Evolutionary conservation across 2,329 filamentous ascomycete genomes (phyloP).

Genomic region (Hymenoscyphus fructigenus): DNA sequence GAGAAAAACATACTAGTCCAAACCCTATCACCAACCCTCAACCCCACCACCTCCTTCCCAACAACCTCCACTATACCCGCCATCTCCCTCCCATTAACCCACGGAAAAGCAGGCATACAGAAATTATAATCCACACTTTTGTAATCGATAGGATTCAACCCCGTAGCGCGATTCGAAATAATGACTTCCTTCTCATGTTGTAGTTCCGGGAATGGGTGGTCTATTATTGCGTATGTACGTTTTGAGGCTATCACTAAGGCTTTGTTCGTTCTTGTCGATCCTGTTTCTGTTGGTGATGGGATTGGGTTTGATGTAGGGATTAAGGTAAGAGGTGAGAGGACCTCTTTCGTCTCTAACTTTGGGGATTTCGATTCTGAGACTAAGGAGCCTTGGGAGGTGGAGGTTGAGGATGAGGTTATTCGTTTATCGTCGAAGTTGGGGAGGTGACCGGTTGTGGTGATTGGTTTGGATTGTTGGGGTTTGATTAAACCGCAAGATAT

Average conservation of each 20-base stretch:
- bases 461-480: not conserved
- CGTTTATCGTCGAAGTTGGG: not conserved
- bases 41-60: conserved; percentile 17
- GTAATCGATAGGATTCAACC: conserved; percentile 48
- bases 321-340: not conserved
- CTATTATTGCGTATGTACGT: conserved; percentile 23
- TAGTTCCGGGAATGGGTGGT: conserved; percentile 41
- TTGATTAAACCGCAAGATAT: not conserved
- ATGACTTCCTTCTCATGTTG: conserved; percentile 39
- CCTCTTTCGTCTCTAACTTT: conserved; percentile 8
- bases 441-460: not conserved
- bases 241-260: conserved; percentile 35
- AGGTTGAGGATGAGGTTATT: not conserved
- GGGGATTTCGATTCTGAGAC: conserved; percentile 7
- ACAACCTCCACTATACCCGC: conserved; percentile 23
- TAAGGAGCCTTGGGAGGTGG: not conserved
- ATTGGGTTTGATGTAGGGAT: not conserved
- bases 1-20: conserved; percentile 31
- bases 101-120: conserved; percentile 39
- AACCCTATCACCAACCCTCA: conserved; percentile 24
- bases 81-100: conserved; percentile 26
- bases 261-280: conserved; percentile 8
- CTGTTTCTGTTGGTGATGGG: not conserved
- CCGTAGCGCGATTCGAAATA: conserved; percentile 38
- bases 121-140: conserved; percentile 43